Evolutionary conservation across 176 grass and related monocot genomes (phyloP), one percentile per base, ranked within the genome.

Genomic region (Triticum timopheevii): DNA sequence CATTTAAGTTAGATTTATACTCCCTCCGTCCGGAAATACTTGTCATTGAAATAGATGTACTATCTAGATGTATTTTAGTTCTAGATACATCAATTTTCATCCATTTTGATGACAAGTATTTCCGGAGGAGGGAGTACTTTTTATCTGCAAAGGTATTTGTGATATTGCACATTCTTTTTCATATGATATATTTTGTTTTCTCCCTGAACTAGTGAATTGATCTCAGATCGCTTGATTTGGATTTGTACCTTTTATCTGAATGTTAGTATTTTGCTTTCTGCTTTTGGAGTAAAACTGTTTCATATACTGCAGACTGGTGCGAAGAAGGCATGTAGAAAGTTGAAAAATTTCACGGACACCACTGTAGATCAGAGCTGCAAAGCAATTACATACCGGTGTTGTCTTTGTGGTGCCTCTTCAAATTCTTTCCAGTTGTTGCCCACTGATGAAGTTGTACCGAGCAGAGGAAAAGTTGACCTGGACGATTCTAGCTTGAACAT

Each of bases 241-340:
- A 50, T 61, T 1, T 49, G 7, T 84, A 59, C n/a, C 7, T 73
- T 80, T 80, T 5, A 33, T 70, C 13, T 75, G 22, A 12, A 61
- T 75, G 16, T 82, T 69, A 80, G 10, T 56, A 69, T 80, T 70
- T 44, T 59, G 2, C 17, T 73, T 50, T 69, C 9, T 64, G 5
- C 35, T 80, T 72, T 78, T 78, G 23, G 19, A 50, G 25, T 69
- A 84, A 86, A 52, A 80, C 64, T 50, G 35, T 73, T 25, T 80
- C 25, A 42, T 83, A 63, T 42, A 56, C 83, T 97, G 84, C 87
- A 99, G 97, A 93, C 16, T 54, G 90, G 88, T 58, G 92, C 87
- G 22, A 91, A 93, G 82, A 97, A 90, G 81, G 90, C 86, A 45
- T 94, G 82, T 83, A 89, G 23, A 23, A 96, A 93, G 58, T 94